Base-by-base conservation (phyloP, 2,329 filamentous ascomycete genomes). In the Chalara sp. region DNA sequence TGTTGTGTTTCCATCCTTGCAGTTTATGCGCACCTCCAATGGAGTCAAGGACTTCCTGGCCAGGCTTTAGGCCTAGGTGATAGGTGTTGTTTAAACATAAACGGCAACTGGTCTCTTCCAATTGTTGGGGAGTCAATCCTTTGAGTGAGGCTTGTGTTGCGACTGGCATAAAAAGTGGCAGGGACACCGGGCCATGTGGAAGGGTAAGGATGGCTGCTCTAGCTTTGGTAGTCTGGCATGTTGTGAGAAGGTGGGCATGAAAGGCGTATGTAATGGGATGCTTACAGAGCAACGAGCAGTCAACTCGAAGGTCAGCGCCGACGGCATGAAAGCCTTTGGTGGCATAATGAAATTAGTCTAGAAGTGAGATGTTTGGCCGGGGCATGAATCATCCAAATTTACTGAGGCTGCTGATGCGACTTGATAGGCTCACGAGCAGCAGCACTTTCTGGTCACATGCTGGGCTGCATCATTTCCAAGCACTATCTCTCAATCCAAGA, bases 81-180 rank as follows among this genome's bases (percentile, higher is more conserved):
- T 99, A 99, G 10, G 93, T 99, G 70, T 99, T 99, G 72, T 99
- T 99, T 57, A 99, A 74, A 68, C 93, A 99, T 41, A 99, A 73
- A 52, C 87, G 83, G 64, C 95, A 99, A 42, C 88, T 83, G 0
- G 91, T 95, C 49, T 89, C 84, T 62, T 93, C 91, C 2, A 99
- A 76, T 65, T 99, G 93, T 58, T 92, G 85, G 1, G 92, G 90
- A 0, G 93, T 97, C 50, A 99, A 72, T 42, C 93, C 93, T 67
- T 99, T 99, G 39, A 99, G 76, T 0, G 92, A 96, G 1, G 89
- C 93, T 70, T 99, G 93, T 1, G 93, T 99, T 32, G 93, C 93
- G 42, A 99, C 93, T 12, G 93, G 93, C 93, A 99, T 99, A 70
- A 99, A 99, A 52, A 97, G 83, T 6, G 95, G 93, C 32, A 97